These are phyloP conservation scores for Russula olivacea DNA, from an alignment of 768 basidiomycete species.

Conservation along the genomic window DNA sequence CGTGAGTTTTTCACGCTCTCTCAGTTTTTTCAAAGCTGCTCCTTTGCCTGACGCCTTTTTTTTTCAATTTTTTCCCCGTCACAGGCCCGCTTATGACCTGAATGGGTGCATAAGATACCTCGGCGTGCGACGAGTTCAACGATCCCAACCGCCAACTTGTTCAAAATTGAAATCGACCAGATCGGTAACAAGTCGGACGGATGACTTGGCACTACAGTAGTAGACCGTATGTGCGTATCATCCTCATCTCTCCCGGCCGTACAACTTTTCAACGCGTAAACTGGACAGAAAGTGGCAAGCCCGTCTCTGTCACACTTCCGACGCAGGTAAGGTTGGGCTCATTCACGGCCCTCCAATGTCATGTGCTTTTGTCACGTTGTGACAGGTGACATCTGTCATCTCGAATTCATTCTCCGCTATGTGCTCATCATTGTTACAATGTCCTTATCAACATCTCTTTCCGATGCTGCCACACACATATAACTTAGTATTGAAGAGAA, in stretches of 20 bases:
- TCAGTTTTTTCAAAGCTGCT: not conserved
- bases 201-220: conserved; percentile 31
- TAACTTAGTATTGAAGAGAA: too few relatives aligned
- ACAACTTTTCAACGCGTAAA: not conserved
- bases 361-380: too few relatives aligned
- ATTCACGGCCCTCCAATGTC: too few relatives aligned
- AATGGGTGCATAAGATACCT: conserved; percentile 53
- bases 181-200: conserved; percentile 27
- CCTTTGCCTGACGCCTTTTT: not conserved
- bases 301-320: conserved; percentile 32
- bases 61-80: not conserved
- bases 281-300: conserved; percentile 25
- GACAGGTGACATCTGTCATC: too few relatives aligned
- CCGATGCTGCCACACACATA: too few relatives aligned
- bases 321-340: too few relatives aligned
- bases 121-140: conserved; percentile 55
- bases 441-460: too few relatives aligned
- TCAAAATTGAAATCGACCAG: conserved; percentile 44
- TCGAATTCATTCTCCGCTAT: too few relatives aligned
- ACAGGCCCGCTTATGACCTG: conserved; percentile 72
- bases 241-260: not conserved
- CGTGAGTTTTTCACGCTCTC: conserved; percentile 23
- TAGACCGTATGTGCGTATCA: conserved; percentile 28
- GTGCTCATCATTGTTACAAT: too few relatives aligned
- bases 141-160: conserved; percentile 56